A percentile compares a stretch with the other conserved stretches of the same genome.
Evolutionary conservation across 352 stramenopile genomes (phyloP).

Genomic region (Phytophthora citricola): DNA sequence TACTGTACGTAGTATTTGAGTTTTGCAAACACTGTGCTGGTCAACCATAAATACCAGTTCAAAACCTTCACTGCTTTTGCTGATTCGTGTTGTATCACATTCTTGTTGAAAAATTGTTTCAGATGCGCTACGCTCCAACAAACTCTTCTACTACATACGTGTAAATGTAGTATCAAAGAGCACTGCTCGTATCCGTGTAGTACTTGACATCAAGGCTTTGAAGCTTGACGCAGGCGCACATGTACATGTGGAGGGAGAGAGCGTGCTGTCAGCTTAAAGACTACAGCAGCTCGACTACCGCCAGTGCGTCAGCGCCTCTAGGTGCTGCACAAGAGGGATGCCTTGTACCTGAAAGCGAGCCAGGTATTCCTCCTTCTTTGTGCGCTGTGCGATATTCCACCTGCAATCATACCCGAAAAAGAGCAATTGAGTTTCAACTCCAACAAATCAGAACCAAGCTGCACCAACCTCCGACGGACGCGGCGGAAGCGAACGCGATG

Average conservation of each 20-base stretch:
- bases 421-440: constrained; percentile 3
- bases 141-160: not conserved
- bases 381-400: constrained; percentile 59
- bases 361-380: constrained; percentile 60
- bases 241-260: not conserved
- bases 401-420: constrained; percentile 26
- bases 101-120: constrained; percentile 1
- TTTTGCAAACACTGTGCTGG: no score
- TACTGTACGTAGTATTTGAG: no score
- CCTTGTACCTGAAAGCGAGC: constrained; percentile 69
- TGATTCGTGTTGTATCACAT: no score
- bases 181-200: not conserved
- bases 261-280: not conserved
- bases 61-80: no score
- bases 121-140: not conserved
- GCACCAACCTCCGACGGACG: constrained; percentile 54
- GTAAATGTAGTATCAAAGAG: constrained; percentile 2
- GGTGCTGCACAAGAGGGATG: constrained; percentile 68
- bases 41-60: no score
- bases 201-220: constrained; percentile 7
- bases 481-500: constrained; percentile 67
- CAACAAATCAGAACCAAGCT: not conserved
- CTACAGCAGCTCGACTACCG: constrained; percentile 24
- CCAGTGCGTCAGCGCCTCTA: constrained; percentile 52
- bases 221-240: not conserved